Conservation (phyloP, 306 rosid species). For the Bauhinia variegata region DNA sequence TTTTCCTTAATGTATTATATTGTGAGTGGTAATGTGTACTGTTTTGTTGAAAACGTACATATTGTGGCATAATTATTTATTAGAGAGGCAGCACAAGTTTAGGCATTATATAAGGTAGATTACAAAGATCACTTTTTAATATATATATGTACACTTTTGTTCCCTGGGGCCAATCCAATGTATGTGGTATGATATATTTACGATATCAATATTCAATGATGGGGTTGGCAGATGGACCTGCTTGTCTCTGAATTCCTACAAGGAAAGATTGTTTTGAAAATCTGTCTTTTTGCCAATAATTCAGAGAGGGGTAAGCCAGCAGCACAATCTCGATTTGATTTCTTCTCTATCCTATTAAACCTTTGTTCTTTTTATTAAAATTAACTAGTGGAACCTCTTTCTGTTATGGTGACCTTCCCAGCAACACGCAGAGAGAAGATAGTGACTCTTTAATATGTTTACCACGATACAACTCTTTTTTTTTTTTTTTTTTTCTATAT, state of each 20-base stretch:
- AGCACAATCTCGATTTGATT: constrained; percentile 37
- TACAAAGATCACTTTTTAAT: constrained; percentile 53
- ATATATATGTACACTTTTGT: constrained; percentile 35
- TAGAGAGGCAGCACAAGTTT: constrained; percentile 36
- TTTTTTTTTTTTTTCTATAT: constrained; percentile 23
- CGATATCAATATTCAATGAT: not conserved
- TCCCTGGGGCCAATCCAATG: constrained; percentile 29
- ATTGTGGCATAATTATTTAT: constrained; percentile 18
- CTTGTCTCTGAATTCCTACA: constrained; percentile 29
- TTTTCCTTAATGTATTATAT: no score
- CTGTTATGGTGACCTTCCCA: constrained; percentile 40
- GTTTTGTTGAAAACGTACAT: not conserved
- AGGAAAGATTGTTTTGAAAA: constrained; percentile 28
- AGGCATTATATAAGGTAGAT: constrained; percentile 41
- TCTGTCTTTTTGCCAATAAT: constrained; percentile 55
- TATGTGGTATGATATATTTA: no score
- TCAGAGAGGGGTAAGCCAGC: constrained; percentile 25
- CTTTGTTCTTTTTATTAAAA: constrained; percentile 25
- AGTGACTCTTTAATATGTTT: constrained; percentile 37
- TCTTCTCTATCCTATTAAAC: constrained; percentile 35
- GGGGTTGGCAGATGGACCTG: constrained; percentile 35
- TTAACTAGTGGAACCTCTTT: constrained; percentile 41
- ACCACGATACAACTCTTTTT: constrained; percentile 29
- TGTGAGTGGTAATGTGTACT: no score
- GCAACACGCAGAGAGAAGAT: constrained; percentile 31